Evolutionary conservation across 495 filamentous ascomycete genomes (phyloP), one percentile per base, ranked within the genome.

Genomic region (Astrothelium subdiscretum): DNA sequence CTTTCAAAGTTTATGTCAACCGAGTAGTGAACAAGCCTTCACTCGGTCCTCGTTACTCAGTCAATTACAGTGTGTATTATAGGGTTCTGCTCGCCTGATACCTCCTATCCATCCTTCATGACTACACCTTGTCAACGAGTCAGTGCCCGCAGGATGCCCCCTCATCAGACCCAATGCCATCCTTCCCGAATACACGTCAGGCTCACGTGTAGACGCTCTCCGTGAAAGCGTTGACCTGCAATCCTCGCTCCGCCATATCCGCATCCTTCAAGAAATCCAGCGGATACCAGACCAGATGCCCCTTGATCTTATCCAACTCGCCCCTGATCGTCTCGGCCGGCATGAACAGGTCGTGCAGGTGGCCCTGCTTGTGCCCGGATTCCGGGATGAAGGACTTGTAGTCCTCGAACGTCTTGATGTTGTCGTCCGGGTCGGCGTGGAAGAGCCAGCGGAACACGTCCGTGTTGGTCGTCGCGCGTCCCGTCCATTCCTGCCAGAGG

Each of bases 261-360:
- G 87, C 92, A 66, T 96, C 87, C 63, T 79, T 76, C 68, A 97
- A 73, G 69, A 95, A 97, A 43, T 92, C 83, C 66, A 97, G 69
- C 57, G 91, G 92, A 87, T 96, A 90, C 92, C 92, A 97, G 0
- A 98, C 91, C 31, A 98, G 72, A 78, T 97, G 94, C 0, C 92
- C 94, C 72, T 83, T 87, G 70, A 97, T 83, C 65, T 82, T 75
- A 69, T 90, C 86, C 32, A 98, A 76, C 72, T 90, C 89, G 69
- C 80, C 66, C 26, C 88, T 80, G 15, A 95, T 84, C 52, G 92
- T 85, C 26, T 82, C 72, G 0, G 80, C 79, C 0, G 88, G 85
- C 65, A 86, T 79, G 75, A 84, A 89, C 12, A 80, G 81, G 68
- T 92, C 88, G 69, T 87, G 94, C 61, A 97, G 79, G 74, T 97